Percentiles rank a stretch among this genome's conserved stretches.
Conservation (phyloP, 2,329 filamentous ascomycete genomes). For the Cercospora janseana region DNA sequence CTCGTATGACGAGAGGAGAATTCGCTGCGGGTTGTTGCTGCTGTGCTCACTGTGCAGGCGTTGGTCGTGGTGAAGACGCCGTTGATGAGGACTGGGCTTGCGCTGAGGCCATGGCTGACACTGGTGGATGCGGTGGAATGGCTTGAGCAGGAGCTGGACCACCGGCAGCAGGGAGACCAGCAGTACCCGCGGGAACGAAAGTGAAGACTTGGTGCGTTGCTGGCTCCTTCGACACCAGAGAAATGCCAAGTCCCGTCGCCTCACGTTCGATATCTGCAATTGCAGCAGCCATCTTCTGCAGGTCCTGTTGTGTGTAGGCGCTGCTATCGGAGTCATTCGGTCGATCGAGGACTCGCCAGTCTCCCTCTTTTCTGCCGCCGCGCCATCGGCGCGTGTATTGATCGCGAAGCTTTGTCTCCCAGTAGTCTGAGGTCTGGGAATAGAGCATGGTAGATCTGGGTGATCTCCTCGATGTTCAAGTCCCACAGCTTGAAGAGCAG, state of each 20-base stretch:
- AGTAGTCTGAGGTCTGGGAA: neutral
- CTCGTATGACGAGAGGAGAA: too few relatives aligned
- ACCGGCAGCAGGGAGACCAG: neutral
- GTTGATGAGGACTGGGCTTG: too few relatives aligned
- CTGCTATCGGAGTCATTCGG: neutral
- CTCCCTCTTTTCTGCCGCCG: neutral
- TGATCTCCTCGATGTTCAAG: neutral
- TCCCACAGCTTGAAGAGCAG: neutral
- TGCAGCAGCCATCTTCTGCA: neutral
- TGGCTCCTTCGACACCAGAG: neutral
- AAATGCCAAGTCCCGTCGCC: neutral
- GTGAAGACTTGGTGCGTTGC: neutral
- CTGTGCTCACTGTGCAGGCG: too few relatives aligned
- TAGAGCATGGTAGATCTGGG: neutral
- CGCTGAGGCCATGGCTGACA: too few relatives aligned
- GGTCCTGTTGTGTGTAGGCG: neutral
- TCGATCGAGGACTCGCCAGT: constrained; percentile 2
- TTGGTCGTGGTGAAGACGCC: too few relatives aligned
- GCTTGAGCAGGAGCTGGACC: neutral
- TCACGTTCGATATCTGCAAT: neutral
- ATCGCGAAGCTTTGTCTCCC: neutral
- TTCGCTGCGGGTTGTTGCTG: too few relatives aligned
- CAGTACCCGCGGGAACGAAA: neutral
- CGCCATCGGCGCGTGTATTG: neutral
- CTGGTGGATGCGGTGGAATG: too few relatives aligned